These are phyloP conservation scores for Syzygium jambos DNA, from an alignment of 345 rosid genomes.

Conservation along the genomic window DNA sequence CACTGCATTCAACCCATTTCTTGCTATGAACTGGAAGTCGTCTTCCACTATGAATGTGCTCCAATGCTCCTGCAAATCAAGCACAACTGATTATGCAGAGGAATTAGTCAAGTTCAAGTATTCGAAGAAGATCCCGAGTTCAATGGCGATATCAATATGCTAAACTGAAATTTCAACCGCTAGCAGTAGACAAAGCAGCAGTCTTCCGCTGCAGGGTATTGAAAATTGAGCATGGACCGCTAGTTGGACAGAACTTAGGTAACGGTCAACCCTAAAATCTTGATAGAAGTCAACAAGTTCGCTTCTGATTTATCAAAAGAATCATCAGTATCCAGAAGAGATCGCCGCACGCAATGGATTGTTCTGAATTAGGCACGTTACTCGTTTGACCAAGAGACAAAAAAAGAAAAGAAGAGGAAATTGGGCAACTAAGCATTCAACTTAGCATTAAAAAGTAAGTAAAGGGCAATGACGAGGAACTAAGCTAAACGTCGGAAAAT, in stretches of 20 bases:
- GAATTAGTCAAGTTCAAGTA: neutral
- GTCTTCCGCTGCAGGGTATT: neutral
- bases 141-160: neutral
- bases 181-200: neutral
- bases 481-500: neutral
- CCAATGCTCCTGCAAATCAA: constrained; percentile 43
- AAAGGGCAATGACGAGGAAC: neutral
- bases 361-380: neutral
- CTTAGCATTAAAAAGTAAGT: neutral
- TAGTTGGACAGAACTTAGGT: neutral
- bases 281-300: neutral
- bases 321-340: neutral
- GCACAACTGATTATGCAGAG: neutral
- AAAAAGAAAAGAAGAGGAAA: neutral
- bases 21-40: constrained; percentile 51
- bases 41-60: constrained; percentile 45
- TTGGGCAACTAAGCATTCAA: neutral
- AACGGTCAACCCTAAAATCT: neutral
- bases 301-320: neutral
- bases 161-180: neutral
- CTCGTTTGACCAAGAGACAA: neutral
- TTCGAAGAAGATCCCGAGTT: neutral
- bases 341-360: neutral
- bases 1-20: constrained; percentile 38
- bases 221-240: neutral